These are phyloP conservation scores for Brassica cretica DNA, from an alignment of 345 rosid species.

Conservation along the genomic window DNA sequence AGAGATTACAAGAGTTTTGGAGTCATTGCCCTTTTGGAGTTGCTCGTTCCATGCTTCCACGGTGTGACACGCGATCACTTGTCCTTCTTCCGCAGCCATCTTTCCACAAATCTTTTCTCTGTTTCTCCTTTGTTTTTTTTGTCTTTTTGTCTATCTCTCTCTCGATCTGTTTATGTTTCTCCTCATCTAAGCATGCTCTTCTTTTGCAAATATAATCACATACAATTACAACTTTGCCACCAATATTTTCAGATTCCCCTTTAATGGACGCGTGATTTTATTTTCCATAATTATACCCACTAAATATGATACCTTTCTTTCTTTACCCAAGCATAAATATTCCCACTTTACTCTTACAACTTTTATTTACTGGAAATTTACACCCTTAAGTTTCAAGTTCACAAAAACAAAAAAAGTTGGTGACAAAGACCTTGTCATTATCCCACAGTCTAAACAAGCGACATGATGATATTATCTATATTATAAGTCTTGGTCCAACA, in stretches of 20 bases:
- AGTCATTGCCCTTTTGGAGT: conserved; percentile 52
- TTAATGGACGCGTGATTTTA: conserved; percentile 30
- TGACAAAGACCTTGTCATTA: too few relatives aligned
- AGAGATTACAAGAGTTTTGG: conserved; percentile 63
- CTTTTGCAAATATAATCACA: neutral
- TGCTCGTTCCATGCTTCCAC: conserved; percentile 66
- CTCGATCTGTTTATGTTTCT: neutral
- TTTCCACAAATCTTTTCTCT: neutral
- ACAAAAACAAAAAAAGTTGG: too few relatives aligned
- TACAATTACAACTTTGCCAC: conserved; percentile 2
- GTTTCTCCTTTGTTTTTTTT: neutral
- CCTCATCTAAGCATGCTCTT: neutral
- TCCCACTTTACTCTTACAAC: neutral
- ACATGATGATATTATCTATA: too few relatives aligned
- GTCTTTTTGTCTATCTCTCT: neutral
- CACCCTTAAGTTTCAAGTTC: neutral
- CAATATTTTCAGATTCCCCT: neutral
- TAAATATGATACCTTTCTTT: neutral
- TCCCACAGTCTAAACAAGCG: too few relatives aligned
- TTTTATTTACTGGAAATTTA: neutral
- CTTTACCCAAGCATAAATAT: conserved; percentile 15
- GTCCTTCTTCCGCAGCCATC: conserved; percentile 66
- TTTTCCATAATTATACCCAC: conserved; percentile 30
- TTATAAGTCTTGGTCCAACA: too few relatives aligned
- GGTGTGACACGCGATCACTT: conserved; percentile 71